These are phyloP conservation scores for Aspergillus quadrilineatus DNA, from an alignment of 2,329 filamentous ascomycete species.

Conservation along the genomic window DNA sequence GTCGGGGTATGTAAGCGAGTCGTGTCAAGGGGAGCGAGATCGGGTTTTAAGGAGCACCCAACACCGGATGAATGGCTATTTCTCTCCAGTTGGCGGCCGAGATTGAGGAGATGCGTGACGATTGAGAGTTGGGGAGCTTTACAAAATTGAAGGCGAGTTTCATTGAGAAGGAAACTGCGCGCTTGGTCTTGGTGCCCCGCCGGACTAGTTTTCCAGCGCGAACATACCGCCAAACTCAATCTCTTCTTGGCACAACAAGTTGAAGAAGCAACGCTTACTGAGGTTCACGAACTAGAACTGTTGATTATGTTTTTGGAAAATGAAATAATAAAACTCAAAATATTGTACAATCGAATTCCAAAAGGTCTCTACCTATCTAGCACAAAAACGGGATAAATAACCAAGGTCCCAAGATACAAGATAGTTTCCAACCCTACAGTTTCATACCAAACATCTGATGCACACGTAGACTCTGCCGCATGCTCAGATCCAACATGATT, in stretches of 20 bases:
- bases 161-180: slow-evolving; percentile 12
- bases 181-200: slow-evolving; percentile 11
- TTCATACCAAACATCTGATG: slow-evolving; percentile 95
- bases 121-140: slow-evolving; percentile 1
- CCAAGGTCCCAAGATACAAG: neutral
- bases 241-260: neutral
- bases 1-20: slow-evolving; percentile 2
- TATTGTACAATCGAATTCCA: slow-evolving; percentile 7
- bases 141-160: slow-evolving; percentile 10
- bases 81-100: neutral
- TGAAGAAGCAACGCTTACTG: no score
- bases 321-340: slow-evolving; percentile 2
- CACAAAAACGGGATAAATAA: neutral
- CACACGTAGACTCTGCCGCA: slow-evolving; percentile 84
- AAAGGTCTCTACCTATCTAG: slow-evolving; percentile 9
- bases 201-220: slow-evolving; percentile 7
- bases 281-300: no score
- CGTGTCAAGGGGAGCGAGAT: neutral
- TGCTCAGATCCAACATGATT: slow-evolving; percentile 97
- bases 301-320: no score
- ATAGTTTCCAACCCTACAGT: slow-evolving; percentile 56
- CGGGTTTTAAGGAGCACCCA: slow-evolving; percentile 3
- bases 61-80: neutral
- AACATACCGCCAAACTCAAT: neutral
- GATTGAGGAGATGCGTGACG: neutral